Percentiles rank a stretch among this genome's conserved stretches.
phyloP scores from a whole-genome alignment of 2,329 filamentous ascomycete genomes.

The Claviceps lovelessii region DNA sequence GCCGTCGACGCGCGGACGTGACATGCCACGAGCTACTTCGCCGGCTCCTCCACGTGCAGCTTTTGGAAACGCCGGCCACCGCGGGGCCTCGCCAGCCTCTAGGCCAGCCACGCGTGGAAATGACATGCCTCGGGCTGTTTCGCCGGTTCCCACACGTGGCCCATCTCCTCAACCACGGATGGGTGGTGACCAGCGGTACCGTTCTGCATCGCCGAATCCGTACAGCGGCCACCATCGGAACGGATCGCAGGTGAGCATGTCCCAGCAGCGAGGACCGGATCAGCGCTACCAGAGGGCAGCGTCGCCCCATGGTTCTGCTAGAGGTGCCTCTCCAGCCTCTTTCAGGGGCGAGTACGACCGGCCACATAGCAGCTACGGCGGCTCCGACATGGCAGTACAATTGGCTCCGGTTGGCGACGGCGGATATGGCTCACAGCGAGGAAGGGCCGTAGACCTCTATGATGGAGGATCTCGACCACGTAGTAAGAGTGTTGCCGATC shows the following conservation, averaged over 20 bases:
- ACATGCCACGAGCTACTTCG: neutral
- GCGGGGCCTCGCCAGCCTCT: slow-evolving; percentile 28
- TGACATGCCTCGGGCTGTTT: slow-evolving; percentile 45
- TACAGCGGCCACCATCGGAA: slow-evolving; percentile 31
- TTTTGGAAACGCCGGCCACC: slow-evolving; percentile 5
- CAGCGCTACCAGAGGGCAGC: slow-evolving; percentile 37
- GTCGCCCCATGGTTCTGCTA: slow-evolving; percentile 33
- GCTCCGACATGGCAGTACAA: slow-evolving; percentile 52
- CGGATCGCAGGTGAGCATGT: slow-evolving; percentile 24
- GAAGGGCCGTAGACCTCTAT: slow-evolving; percentile 42
- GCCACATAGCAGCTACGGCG: slow-evolving; percentile 35
- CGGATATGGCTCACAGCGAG: slow-evolving; percentile 42
- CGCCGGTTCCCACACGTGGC: slow-evolving; percentile 53
- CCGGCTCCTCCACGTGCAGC: neutral
- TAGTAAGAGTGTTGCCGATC: slow-evolving; percentile 79
- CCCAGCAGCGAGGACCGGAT: slow-evolving; percentile 32
- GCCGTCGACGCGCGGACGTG: neutral
- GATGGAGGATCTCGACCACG: slow-evolving; percentile 40
- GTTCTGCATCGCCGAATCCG: slow-evolving; percentile 49
- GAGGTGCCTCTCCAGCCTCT: slow-evolving; percentile 34
- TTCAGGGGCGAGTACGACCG: slow-evolving; percentile 31
- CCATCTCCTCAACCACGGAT: slow-evolving; percentile 48
- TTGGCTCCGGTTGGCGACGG: slow-evolving; percentile 44
- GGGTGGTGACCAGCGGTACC: slow-evolving; percentile 30
- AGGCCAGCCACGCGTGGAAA: slow-evolving; percentile 45